Base-by-base conservation (phyloP, 192 early-diverging fungal genomes). In the Phycomyces nitens region DNA sequence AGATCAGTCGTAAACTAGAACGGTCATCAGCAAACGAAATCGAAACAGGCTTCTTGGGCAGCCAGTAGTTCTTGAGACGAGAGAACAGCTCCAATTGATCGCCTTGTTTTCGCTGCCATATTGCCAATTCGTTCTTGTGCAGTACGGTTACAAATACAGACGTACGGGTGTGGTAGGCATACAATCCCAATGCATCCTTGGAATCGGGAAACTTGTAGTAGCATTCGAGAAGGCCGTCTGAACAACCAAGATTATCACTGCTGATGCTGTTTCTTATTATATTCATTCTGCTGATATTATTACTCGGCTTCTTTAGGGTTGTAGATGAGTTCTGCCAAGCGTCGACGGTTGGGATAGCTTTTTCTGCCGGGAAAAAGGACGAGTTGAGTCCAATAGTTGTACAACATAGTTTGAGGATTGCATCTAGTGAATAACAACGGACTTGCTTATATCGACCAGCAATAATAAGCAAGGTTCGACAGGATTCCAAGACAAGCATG, bases 21-120 rank as follows among this genome's bases (percentile, higher is more conserved):
- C 72, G 38, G 29, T 74, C 72, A 50, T 74, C 72, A 23, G 72
- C 72, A 58, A 74, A 66, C 1, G 66, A 65, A 14, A 74, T 29
- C 9, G 52, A 24, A 10, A 51, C 51, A 6, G 72, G 42, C 41
- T 68, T 61, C 0, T 61, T 29, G 1, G 72, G 72, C 14, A 74
- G 63, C 72, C 72, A 74, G 51, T 69, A 74, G 0, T 55, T 62
- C 24, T 64, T 62, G 27, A 73, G 20, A 5, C 61, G 44, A 18
- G 16, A 40, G 50, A 67, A 68, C 11, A 55, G 62, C 16, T 51
- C 53, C 14, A 44, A 12, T 1, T 59, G 52, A n/a, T 52, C 40
- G 10, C 52, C 56, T 20, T 54, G 43, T 15, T 62, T 29, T 8
- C 62, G 44, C 21, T 74, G 72, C 72, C 72, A 74, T 5, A 74